These are phyloP conservation scores for Ascoidea rubescens DNA, from an alignment of 805 yeast species.

Conservation along the genomic window DNA sequence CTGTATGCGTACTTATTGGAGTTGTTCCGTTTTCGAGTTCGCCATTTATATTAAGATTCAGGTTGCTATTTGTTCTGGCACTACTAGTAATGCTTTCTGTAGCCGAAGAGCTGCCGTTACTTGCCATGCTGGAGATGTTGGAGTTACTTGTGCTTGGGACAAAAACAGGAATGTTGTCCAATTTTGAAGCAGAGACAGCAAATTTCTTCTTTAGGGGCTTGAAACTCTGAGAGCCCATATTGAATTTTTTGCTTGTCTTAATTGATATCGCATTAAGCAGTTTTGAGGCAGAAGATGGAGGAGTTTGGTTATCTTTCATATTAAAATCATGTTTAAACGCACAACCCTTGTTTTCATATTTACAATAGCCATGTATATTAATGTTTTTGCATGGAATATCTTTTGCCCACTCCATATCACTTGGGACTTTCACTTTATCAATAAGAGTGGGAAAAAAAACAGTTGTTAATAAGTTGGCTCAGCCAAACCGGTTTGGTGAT, in stretches of 20 bases:
- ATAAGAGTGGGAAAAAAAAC: background rate
- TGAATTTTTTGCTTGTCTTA: constrained; percentile 28
- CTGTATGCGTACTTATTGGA: background rate
- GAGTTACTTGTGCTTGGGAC: constrained; percentile 12
- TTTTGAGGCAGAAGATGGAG: background rate
- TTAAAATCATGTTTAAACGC: constrained; percentile 53
- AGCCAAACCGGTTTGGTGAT: background rate
- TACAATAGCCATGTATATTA: constrained; percentile 77
- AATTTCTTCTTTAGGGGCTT: constrained; percentile 24
- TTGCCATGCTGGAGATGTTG: background rate
- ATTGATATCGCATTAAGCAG: constrained; percentile 1
- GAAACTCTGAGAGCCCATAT: constrained; percentile 42
- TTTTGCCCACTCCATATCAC: constrained; percentile 38
- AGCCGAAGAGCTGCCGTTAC: background rate
- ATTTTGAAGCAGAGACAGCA: constrained; percentile 21
- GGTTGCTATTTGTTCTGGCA: no score
- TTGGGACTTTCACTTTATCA: constrained; percentile 1
- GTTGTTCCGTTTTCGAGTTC: background rate
- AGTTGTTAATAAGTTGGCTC: background rate
- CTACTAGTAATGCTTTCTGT: no score
- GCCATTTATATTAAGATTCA: no score
- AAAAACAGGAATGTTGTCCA: constrained; percentile 19
- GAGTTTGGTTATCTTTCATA: background rate
- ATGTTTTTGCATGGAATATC: constrained; percentile 75
- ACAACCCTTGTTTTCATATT: constrained; percentile 79